These are phyloP conservation scores for Cladophialophora psammophila DNA, from an alignment of 2,329 filamentous ascomycete genomes.

Conservation along the genomic window DNA sequence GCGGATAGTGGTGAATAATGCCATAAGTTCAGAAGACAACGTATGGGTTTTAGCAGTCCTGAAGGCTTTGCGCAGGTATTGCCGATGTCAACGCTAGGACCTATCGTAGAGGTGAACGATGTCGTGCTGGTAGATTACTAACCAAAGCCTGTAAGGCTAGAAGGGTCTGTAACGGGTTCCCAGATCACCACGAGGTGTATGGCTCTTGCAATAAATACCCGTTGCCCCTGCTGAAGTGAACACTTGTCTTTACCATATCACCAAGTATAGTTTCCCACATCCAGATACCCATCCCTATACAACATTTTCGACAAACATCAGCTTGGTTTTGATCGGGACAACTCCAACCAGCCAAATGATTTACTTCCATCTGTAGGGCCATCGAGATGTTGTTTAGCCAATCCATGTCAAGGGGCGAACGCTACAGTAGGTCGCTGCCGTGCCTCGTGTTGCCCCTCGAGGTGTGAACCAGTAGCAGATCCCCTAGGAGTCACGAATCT, in stretches of 20 bases:
- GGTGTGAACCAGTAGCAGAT: slow-evolving; percentile 8
- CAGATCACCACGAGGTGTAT: background rate
- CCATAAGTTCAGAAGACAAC: background rate
- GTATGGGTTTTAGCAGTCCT: background rate
- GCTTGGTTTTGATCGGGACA: background rate
- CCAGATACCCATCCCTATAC: background rate
- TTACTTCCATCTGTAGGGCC: background rate
- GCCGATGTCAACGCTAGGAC: background rate
- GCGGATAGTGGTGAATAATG: too few relatives aligned
- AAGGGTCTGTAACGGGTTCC: background rate
- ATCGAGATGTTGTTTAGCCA: background rate
- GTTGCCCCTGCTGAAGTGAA: background rate
- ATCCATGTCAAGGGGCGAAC: background rate
- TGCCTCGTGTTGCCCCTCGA: slow-evolving; percentile 7
- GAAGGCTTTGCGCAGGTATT: background rate
- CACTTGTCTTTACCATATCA: background rate
- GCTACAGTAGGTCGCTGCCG: slow-evolving; percentile 9
- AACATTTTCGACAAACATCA: background rate
- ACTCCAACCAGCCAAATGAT: background rate
- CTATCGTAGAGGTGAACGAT: background rate
- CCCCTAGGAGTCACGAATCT: background rate
- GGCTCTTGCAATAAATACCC: background rate
- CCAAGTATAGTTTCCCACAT: background rate
- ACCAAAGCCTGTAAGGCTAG: background rate
- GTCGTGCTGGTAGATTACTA: too few relatives aligned